phyloP scores from a whole-genome alignment of 2,329 filamentous ascomycete species.

The Phyllosticta capitalensis region DNA sequence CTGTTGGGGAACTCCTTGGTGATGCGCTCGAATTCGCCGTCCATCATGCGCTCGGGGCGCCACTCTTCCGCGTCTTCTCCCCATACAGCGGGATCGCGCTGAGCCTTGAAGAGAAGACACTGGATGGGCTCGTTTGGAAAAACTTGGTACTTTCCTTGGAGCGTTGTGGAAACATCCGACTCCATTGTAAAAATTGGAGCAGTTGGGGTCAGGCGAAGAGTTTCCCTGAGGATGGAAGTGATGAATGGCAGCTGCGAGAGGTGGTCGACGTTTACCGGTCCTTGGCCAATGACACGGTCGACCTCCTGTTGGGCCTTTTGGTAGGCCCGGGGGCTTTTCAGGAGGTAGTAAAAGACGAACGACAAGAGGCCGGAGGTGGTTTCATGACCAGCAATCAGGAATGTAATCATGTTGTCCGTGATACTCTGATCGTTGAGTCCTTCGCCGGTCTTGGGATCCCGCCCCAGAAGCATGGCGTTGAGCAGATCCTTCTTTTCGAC shows the following conservation, averaged over 20 bases:
- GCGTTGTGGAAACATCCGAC: constrained; percentile 23
- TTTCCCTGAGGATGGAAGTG: constrained; percentile 45
- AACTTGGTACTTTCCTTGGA: constrained; percentile 32
- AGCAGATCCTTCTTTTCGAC: constrained; percentile 52
- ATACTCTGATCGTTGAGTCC: constrained; percentile 50
- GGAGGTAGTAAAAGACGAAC: constrained; percentile 42
- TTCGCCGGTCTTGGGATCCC: constrained; percentile 53
- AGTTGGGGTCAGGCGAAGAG: constrained; percentile 45
- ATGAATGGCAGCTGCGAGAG: constrained; percentile 45
- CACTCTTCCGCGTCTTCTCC: constrained; percentile 38
- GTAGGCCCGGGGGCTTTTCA: constrained; percentile 43
- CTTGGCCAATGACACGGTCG: constrained; percentile 41
- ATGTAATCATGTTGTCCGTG: constrained; percentile 59
- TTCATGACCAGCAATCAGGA: constrained; percentile 48
- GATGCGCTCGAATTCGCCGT: constrained; percentile 31
- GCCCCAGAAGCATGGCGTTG: constrained; percentile 47
- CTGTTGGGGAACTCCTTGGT: constrained; percentile 30
- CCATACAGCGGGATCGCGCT: constrained; percentile 34
- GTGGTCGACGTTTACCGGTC: constrained; percentile 39
- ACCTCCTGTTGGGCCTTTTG: constrained; percentile 44
- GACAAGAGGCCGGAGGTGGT: constrained; percentile 29
- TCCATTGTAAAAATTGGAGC: constrained; percentile 41
- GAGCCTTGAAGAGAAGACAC: constrained; percentile 25
- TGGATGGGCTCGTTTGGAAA: constrained; percentile 24
- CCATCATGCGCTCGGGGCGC: constrained; percentile 39